These are phyloP conservation scores for Cercospora canescens DNA, from an alignment of 2,329 filamentous ascomycete species.

Conservation along the genomic window DNA sequence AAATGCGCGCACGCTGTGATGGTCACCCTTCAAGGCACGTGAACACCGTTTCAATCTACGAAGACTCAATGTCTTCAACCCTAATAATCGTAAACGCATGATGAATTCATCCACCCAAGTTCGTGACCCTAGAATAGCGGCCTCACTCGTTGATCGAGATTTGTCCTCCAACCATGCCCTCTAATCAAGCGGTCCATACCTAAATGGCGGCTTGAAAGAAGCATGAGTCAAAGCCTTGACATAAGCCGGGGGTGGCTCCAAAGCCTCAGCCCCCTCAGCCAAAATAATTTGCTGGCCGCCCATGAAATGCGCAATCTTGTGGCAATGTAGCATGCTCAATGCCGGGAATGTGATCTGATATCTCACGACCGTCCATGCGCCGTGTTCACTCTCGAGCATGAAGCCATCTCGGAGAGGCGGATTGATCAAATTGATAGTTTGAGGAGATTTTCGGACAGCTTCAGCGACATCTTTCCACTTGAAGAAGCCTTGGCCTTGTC, in stretches of 20 bases:
- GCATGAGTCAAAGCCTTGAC: slow-evolving; percentile 24
- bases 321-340: slow-evolving; percentile 25
- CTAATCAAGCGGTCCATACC: slow-evolving; percentile 24
- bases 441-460: slow-evolving; percentile 12
- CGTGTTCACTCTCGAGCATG: slow-evolving; percentile 13
- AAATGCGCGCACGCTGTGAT: too few relatives aligned
- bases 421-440: slow-evolving; percentile 22
- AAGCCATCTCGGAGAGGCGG: slow-evolving; percentile 21
- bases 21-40: too few relatives aligned
- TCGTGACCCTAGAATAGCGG: neutral
- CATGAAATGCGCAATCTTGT: slow-evolving; percentile 18
- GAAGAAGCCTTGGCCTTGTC: slow-evolving; percentile 29
- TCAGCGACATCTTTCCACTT: slow-evolving; percentile 25
- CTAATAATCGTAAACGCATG: neutral
- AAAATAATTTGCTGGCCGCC: slow-evolving; percentile 26
- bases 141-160: neutral
- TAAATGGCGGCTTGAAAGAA: slow-evolving; percentile 20
- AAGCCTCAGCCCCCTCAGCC: slow-evolving; percentile 22
- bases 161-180: too few relatives aligned
- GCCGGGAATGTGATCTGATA: slow-evolving; percentile 24
- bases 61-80: too few relatives aligned
- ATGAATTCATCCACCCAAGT: neutral
- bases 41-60: too few relatives aligned
- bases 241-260: slow-evolving; percentile 19
- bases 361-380: slow-evolving; percentile 22